Evolutionary conservation across 2,329 filamentous ascomycete genomes (phyloP).

Genomic region (Phoma herbarum): DNA sequence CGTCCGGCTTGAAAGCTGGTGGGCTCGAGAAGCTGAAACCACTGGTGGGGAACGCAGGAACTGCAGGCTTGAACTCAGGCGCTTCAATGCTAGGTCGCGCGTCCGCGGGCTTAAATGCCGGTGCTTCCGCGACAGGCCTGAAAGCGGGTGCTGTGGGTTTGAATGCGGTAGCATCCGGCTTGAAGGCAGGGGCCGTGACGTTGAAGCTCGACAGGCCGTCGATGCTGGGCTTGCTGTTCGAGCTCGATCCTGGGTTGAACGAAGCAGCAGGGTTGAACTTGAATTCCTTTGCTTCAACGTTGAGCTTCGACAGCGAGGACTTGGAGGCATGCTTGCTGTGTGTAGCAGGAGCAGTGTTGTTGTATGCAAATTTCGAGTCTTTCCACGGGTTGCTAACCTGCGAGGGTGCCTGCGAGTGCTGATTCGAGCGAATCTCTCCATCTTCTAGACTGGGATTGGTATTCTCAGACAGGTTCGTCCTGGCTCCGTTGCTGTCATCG

Average conservation of each 20-base stretch:
- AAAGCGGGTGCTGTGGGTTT: constrained; percentile 39
- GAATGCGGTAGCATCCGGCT: constrained; percentile 69
- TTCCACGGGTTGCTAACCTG: constrained; percentile 50
- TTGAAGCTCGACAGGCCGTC: constrained; percentile 65
- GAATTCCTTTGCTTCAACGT: constrained; percentile 89
- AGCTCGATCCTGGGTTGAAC: constrained; percentile 58
- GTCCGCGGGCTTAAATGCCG: constrained; percentile 14
- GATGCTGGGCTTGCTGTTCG: constrained; percentile 51
- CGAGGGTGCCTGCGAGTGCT: constrained; percentile 50
- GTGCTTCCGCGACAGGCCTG: constrained; percentile 34
- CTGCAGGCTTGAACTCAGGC: constrained; percentile 27
- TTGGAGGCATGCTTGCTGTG: constrained; percentile 71
- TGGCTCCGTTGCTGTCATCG: constrained; percentile 52
- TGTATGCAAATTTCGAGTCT: constrained; percentile 47
- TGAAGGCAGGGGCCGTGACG: constrained; percentile 74
- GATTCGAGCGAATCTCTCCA: constrained; percentile 39
- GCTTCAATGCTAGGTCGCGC: constrained; percentile 16
- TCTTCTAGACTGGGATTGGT: constrained; percentile 52
- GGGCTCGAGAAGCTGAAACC: constrained; percentile 39
- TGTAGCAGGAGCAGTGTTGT: constrained; percentile 42
- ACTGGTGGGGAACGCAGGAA: constrained; percentile 27
- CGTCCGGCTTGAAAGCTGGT: constrained; percentile 65
- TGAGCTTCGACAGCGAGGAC: constrained; percentile 78
- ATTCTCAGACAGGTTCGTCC: constrained; percentile 51
- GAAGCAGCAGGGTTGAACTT: constrained; percentile 70